Conservation (phyloP, 164 flowering plant species). For the Aristolochia californica region DNA sequence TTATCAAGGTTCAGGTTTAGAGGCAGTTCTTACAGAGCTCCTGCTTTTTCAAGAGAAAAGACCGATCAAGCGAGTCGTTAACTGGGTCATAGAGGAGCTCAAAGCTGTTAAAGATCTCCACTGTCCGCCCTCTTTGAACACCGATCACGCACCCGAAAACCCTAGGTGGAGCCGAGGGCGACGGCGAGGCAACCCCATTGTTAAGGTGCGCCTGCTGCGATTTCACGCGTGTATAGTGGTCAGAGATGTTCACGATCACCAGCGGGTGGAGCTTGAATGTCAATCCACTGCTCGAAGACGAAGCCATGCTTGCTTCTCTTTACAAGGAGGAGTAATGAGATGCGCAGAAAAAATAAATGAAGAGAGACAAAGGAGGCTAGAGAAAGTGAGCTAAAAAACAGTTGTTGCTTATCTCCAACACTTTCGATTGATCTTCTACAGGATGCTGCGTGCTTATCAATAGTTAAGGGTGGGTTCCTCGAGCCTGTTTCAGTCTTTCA, state of each 20-base stretch:
- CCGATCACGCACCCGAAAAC: constrained; percentile 94
- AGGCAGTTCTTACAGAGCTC: constrained; percentile 57
- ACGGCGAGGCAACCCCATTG: constrained; percentile 13
- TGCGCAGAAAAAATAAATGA: too few species aligned
- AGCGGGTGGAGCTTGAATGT: constrained; percentile 96
- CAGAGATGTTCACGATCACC: constrained; percentile 93
- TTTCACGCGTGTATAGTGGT: constrained; percentile 82
- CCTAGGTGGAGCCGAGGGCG: constrained; percentile 25
- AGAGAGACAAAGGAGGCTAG: too few species aligned
- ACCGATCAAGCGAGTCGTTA: constrained; percentile 72
- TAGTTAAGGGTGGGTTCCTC: too few species aligned
- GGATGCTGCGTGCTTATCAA: too few species aligned
- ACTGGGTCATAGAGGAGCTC: constrained; percentile 70
- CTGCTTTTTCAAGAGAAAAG: constrained; percentile 83
- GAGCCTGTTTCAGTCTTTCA: too few species aligned
- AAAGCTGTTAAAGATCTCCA: constrained; percentile 98
- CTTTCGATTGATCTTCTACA: too few species aligned
- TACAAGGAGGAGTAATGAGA: background rate
- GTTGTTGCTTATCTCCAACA: too few species aligned
- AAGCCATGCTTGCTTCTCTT: background rate
- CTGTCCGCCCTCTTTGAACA: constrained; percentile 80
- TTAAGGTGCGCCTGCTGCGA: constrained; percentile 32
- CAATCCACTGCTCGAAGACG: constrained; percentile 40
- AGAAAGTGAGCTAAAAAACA: too few species aligned
- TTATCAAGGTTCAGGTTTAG: too few species aligned